Evolutionary conservation across 2,329 filamentous ascomycete species (phyloP).

Genomic region (Aspergillus ochraceus): DNA sequence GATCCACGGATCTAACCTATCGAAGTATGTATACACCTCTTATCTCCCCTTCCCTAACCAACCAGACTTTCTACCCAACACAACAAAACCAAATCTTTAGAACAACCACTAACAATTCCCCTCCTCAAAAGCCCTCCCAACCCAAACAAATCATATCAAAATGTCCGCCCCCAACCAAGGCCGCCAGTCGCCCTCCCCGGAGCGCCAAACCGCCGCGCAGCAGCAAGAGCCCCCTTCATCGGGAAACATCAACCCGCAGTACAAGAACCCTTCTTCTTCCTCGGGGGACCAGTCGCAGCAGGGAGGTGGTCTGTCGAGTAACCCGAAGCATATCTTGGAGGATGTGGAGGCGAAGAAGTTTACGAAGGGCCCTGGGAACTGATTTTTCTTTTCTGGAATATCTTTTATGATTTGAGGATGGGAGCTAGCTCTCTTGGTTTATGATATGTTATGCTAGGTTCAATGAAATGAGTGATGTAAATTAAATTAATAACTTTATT

Average conservation of each 20-base stretch:
- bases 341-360: conserved; percentile 39
- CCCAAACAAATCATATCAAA: conserved; percentile 7
- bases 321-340: conserved; percentile 43
- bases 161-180: conserved; percentile 66
- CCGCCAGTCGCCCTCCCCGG: conserved; percentile 75
- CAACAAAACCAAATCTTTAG: background rate
- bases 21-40: background rate
- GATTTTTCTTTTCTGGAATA: no score
- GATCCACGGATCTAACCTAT: background rate
- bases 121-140: background rate
- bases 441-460: background rate
- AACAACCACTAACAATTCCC: background rate
- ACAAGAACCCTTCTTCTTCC: conserved; percentile 20
- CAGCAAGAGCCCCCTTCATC: conserved; percentile 63
- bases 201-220: conserved; percentile 66
- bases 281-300: conserved; percentile 20
- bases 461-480: background rate
- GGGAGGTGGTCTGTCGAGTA: conserved; percentile 34
- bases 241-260: conserved; percentile 54
- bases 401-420: background rate
- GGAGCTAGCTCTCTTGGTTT: background rate
- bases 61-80: no score
- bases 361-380: conserved; percentile 15
- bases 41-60: no score
- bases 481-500: background rate